These are phyloP conservation scores for Didymella keratinophila DNA, from an alignment of 2,329 filamentous ascomycete species.

Conservation along the genomic window DNA sequence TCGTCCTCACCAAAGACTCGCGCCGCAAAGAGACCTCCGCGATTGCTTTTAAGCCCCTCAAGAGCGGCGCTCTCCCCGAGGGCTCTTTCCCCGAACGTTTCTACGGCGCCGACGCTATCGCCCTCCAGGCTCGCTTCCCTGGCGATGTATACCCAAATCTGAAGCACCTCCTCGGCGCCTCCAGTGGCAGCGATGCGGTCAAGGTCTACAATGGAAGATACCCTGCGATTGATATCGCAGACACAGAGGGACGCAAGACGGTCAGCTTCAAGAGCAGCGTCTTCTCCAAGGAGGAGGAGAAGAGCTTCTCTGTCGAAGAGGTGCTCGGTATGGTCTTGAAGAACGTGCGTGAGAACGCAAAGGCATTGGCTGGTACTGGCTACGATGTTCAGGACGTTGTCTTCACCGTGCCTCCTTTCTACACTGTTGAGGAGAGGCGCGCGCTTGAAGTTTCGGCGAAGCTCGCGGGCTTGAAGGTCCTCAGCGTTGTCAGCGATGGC, in stretches of 20 bases:
- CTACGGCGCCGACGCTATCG: slow-evolving; percentile 91
- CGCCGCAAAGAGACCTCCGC: slow-evolving; percentile 93
- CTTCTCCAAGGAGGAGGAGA: slow-evolving; percentile 69
- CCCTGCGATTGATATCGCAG: slow-evolving; percentile 76
- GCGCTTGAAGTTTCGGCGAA: slow-evolving; percentile 85
- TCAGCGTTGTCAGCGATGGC: slow-evolving; percentile 86
- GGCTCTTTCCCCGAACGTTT: slow-evolving; percentile 80
- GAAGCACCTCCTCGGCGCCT: slow-evolving; percentile 85
- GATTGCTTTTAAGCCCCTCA: slow-evolving; percentile 90
- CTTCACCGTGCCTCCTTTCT: slow-evolving; percentile 89
- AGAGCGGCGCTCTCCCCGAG: slow-evolving; percentile 65
- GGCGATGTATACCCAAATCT: slow-evolving; percentile 94
- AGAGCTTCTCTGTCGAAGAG: slow-evolving; percentile 81
- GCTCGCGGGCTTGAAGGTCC: slow-evolving; percentile 84
- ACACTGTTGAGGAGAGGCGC: slow-evolving; percentile 87
- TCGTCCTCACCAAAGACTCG: slow-evolving; percentile 97
- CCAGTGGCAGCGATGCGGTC: slow-evolving; percentile 64
- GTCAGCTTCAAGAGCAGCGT: slow-evolving; percentile 82
- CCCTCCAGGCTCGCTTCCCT: slow-evolving; percentile 85
- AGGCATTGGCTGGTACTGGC: slow-evolving; percentile 78
- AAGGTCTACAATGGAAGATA: slow-evolving; percentile 77
- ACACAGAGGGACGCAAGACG: slow-evolving; percentile 66
- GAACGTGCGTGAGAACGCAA: slow-evolving; percentile 88
- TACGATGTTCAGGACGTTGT: slow-evolving; percentile 80
- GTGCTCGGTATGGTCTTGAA: slow-evolving; percentile 95